Percentiles rank a stretch among this genome's conserved stretches.
Conservation (phyloP, 2,329 filamentous ascomycete species). For the Ceratocystis colombiana region DNA sequence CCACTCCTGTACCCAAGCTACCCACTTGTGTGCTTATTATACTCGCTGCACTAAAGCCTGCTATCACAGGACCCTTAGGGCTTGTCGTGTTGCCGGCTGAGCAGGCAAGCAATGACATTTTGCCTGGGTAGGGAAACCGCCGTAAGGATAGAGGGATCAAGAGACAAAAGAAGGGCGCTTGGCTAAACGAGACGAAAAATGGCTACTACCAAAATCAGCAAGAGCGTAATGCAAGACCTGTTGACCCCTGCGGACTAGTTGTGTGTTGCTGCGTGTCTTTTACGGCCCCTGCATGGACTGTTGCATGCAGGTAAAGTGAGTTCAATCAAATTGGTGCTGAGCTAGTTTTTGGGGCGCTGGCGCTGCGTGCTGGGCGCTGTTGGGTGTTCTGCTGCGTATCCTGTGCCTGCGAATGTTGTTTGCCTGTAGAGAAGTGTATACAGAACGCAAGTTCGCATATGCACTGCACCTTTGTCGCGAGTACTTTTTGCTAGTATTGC, state of each 20-base stretch:
- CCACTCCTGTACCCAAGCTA: neutral
- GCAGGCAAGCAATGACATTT: neutral
- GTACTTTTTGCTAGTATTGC: neutral
- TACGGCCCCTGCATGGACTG: neutral
- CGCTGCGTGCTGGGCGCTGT: too few species aligned
- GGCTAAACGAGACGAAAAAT: conserved; percentile 1
- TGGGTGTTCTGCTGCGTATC: neutral
- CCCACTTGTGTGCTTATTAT: neutral
- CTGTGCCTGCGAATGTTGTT: neutral
- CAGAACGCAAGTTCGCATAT: neutral
- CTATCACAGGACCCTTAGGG: neutral
- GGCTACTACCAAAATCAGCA: neutral
- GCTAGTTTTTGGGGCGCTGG: too few species aligned
- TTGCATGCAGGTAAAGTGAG: neutral
- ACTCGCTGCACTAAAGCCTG: neutral
- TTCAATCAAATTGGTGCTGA: neutral
- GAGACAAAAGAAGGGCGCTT: conserved; percentile 1
- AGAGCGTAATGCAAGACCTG: neutral
- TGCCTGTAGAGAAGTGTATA: neutral
- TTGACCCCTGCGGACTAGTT: neutral
- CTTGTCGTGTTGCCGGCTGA: neutral
- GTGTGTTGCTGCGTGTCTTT: neutral
- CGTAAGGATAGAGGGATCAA: neutral
- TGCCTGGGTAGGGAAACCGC: neutral
- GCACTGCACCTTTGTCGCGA: conserved; percentile 2